Evolutionary conservation across 352 stramenopile species (phyloP).

Genomic region (Phytophthora syringae): DNA sequence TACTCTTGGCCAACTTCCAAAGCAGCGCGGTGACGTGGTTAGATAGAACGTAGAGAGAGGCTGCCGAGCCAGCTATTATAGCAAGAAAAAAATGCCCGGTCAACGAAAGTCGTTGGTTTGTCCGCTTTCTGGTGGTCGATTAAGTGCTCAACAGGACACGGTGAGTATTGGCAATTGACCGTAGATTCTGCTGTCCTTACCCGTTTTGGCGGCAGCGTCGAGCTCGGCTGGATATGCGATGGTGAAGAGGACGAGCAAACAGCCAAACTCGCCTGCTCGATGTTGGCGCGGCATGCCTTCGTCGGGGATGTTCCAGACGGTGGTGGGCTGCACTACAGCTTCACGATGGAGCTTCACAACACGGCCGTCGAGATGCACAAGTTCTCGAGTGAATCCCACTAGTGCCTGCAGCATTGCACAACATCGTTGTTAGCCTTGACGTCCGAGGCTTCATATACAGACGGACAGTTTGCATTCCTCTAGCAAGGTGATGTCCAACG

Average conservation of each 20-base stretch:
- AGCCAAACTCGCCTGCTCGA: constrained; percentile 56
- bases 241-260: constrained; percentile 82
- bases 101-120: no score
- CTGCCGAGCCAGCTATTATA: no score
- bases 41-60: no score
- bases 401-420: constrained; percentile 56
- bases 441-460: background rate
- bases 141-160: no score
- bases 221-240: constrained; percentile 33
- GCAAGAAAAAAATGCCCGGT: no score
- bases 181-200: constrained; percentile 6
- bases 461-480: constrained; percentile 39
- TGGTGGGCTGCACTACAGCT: constrained; percentile 80
- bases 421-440: background rate
- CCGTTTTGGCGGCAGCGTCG: constrained; percentile 14
- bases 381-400: constrained; percentile 86
- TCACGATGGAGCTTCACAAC: constrained; percentile 79
- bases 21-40: no score
- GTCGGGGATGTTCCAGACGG: constrained; percentile 81
- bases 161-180: no score
- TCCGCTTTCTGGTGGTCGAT: no score
- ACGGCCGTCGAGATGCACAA: constrained; percentile 92
- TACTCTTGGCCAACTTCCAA: no score
- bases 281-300: constrained; percentile 94
- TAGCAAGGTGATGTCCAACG: constrained; percentile 92